Conservation (phyloP, 1,284 basidiomycete species). For the Ganoderma lingzhi region DNA sequence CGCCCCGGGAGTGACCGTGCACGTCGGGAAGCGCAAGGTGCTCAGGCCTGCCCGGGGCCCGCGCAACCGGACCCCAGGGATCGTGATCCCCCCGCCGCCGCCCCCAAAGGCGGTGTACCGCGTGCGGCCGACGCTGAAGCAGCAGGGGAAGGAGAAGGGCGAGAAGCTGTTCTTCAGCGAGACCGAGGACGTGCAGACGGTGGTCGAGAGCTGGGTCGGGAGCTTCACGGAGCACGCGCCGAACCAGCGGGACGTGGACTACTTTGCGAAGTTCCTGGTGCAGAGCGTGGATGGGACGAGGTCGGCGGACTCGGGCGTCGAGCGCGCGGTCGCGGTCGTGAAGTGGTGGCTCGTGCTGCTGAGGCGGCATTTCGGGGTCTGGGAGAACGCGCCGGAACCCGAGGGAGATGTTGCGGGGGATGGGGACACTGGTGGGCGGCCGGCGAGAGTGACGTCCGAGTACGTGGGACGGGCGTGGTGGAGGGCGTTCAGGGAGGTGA, state of each 20-base stretch:
- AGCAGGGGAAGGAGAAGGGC: conserved; percentile 58
- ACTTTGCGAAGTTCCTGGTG: conserved; percentile 74
- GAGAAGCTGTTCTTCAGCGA: conserved; percentile 64
- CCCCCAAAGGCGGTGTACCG: conserved; percentile 59
- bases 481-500: conserved; percentile 73
- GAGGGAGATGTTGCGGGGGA: no score
- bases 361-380: conserved; percentile 64
- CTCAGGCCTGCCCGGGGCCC: conserved; percentile 57
- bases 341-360: conserved; percentile 82
- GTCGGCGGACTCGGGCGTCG: conserved; percentile 68
- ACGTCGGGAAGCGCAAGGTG: conserved; percentile 44
- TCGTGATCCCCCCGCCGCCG: conserved; percentile 52
- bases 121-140: conserved; percentile 59
- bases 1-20: conserved; percentile 41
- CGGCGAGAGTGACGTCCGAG: no score
- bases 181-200: conserved; percentile 70
- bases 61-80: conserved; percentile 29
- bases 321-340: conserved; percentile 73
- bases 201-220: conserved; percentile 79
- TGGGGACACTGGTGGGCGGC: no score
- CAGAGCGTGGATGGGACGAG: conserved; percentile 61
- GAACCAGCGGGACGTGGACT: conserved; percentile 72
- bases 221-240: conserved; percentile 66
- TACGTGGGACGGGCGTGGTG: conserved; percentile 55
- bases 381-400: no score